Percentiles rank a stretch among this genome's conserved stretches.
Evolutionary conservation across 345 rosid genomes (phyloP).

Genomic region (Melaleuca quinquenervia): DNA sequence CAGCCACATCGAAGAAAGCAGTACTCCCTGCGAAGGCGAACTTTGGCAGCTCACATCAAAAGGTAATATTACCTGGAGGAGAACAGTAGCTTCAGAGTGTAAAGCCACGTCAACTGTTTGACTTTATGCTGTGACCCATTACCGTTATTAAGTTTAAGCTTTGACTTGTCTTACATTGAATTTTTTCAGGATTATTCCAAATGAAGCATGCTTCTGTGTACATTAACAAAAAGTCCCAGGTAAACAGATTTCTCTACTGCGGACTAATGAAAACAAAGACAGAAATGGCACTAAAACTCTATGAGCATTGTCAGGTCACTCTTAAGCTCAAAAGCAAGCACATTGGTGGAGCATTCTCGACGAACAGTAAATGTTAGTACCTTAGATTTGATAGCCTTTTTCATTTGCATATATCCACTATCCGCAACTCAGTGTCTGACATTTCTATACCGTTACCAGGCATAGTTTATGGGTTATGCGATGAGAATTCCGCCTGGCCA

Average conservation of each 20-base stretch:
- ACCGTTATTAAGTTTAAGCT: not conserved
- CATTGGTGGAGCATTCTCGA: slow-evolving; percentile 88
- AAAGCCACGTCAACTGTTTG: not conserved
- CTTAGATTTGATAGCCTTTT: not conserved
- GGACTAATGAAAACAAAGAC: not conserved
- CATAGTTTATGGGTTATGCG: slow-evolving; percentile 70
- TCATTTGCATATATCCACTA: not conserved
- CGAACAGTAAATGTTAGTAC: slow-evolving; percentile 65
- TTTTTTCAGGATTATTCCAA: slow-evolving; percentile 46
- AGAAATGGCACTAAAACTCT: not conserved
- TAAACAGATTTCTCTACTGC: not conserved
- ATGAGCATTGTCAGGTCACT: slow-evolving; percentile 34
- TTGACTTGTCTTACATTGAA: not conserved
- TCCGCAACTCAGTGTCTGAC: not conserved
- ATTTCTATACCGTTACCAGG: slow-evolving; percentile 17
- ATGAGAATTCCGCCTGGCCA: slow-evolving; percentile 83
- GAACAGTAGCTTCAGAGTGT: not conserved
- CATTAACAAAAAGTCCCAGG: slow-evolving; percentile 82
- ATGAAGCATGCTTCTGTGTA: slow-evolving; percentile 49
- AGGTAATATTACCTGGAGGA: slow-evolving; percentile 25
- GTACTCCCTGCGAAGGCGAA: slow-evolving; percentile 52
- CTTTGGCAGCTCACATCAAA: slow-evolving; percentile 55
- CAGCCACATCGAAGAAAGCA: slow-evolving; percentile 24
- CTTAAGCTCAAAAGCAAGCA: slow-evolving; percentile 78
- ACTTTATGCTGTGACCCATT: not conserved